A percentile compares a stretch with the other conserved stretches of the same genome.
phyloP scores from a whole-genome alignment of 2,329 filamentous ascomycete species.

The Exophiala viscosa region DNA sequence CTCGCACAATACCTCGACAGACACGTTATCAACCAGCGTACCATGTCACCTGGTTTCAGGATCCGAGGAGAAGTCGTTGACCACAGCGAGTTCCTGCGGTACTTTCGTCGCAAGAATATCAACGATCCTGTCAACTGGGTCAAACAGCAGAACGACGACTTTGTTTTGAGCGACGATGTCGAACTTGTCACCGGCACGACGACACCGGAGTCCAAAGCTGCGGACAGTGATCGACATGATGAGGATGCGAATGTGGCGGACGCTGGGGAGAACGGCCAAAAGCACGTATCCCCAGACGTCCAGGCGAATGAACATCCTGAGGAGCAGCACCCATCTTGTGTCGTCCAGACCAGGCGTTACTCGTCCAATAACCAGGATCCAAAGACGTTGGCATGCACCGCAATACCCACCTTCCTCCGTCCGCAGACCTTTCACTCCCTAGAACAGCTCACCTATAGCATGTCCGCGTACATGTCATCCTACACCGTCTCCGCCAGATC shows the following conservation, averaged over 20 bases:
- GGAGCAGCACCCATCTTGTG: too few species aligned
- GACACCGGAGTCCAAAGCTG: conserved; percentile 2
- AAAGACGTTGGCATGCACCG: background rate
- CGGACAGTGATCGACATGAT: background rate
- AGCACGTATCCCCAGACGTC: too few species aligned
- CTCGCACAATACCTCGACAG: conserved; percentile 2
- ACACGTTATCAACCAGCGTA: background rate
- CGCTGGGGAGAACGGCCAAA: too few species aligned
- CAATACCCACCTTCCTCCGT: conserved; percentile 1
- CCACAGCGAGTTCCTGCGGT: conserved; percentile 11
- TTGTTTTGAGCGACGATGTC: conserved; percentile 2
- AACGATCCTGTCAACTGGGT: conserved; percentile 9
- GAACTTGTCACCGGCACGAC: conserved; percentile 1
- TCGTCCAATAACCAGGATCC: too few species aligned
- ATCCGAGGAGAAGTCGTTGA: conserved; percentile 10
- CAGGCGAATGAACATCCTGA: too few species aligned
- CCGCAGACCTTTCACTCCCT: conserved; percentile 2
- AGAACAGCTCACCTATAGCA: conserved; percentile 6
- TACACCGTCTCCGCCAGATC: background rate
- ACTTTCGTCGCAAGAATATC: conserved; percentile 15
- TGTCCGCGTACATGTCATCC: conserved; percentile 1
- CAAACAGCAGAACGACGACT: background rate
- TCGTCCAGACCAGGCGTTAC: too few species aligned
- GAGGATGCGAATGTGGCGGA: too few species aligned
- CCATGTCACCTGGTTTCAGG: background rate